Conservation (phyloP, 2,329 filamentous ascomycete species). For the Orbilia blumenaviensis region DNA sequence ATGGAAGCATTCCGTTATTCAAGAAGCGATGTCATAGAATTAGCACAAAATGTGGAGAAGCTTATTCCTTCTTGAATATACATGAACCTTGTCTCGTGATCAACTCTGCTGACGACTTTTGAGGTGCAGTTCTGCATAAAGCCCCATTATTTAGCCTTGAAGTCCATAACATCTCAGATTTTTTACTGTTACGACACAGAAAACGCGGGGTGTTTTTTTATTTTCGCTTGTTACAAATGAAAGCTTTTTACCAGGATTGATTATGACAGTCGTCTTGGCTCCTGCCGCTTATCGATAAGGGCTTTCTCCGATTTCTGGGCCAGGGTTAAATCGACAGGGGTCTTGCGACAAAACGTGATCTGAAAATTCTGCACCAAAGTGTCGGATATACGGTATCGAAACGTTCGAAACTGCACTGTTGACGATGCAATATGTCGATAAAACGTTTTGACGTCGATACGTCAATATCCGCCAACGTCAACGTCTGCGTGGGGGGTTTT, state of each 20-base stretch:
- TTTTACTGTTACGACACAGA: not conserved
- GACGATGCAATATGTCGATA: not conserved
- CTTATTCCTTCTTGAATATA: conserved; percentile 13
- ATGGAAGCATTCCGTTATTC: conserved; percentile 49
- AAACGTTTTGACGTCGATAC: not conserved
- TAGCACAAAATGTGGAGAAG: conserved; percentile 33
- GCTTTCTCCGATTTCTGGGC: conserved; percentile 4
- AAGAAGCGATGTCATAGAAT: conserved; percentile 49
- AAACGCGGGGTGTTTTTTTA: conserved; percentile 45
- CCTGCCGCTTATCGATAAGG: conserved; percentile 54
- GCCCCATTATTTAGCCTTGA: conserved; percentile 33
- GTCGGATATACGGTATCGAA: no score
- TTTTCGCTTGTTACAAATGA: conserved; percentile 26
- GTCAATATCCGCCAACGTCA: not conserved
- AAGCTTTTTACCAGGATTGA: conserved; percentile 28
- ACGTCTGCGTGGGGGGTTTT: not conserved
- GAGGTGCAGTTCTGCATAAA: conserved; percentile 33
- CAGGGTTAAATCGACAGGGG: conserved; percentile 40
- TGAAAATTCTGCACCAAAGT: not conserved
- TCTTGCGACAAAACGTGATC: conserved; percentile 1
- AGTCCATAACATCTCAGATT: conserved; percentile 12
- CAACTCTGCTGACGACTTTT: conserved; percentile 40
- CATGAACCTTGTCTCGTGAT: conserved; percentile 51
- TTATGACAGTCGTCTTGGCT: conserved; percentile 43
- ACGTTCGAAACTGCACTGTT: not conserved